Conservation (phyloP, 1,139 yeast species). For the Lodderomyces jiufengensis region DNA sequence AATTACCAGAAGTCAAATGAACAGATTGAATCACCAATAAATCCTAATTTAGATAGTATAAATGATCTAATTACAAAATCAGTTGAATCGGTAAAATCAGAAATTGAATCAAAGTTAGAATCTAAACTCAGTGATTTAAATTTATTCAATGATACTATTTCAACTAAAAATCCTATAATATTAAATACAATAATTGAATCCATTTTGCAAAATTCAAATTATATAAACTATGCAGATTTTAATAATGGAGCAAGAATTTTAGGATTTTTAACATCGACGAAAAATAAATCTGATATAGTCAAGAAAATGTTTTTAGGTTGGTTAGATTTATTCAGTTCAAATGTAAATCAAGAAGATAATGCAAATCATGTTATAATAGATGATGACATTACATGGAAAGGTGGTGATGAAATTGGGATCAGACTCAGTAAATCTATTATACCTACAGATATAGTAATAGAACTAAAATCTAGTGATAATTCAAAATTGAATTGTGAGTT, state of each 20-base stretch:
- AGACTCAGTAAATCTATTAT: conserved; percentile 32
- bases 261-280: conserved; percentile 35
- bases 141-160: conserved; percentile 7
- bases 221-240: conserved; percentile 42
- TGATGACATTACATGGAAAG: conserved; percentile 34
- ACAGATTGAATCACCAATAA: conserved; percentile 3
- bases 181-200: conserved; percentile 29
- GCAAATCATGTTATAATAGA: conserved; percentile 41
- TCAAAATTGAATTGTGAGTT: conserved; percentile 14
- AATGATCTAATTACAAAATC: conserved; percentile 6
- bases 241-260: conserved; percentile 38
- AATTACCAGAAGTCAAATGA: conserved; percentile 17
- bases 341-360: conserved; percentile 24
- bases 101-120: conserved; percentile 18
- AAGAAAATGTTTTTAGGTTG: conserved; percentile 37
- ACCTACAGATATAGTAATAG: conserved; percentile 27
- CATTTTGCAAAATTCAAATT: conserved; percentile 34
- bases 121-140: conserved; percentile 25
- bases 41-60: conserved; percentile 1
- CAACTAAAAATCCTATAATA: conserved; percentile 8
- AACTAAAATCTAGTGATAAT: too few relatives aligned
- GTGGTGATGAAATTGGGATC: conserved; percentile 36
- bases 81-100: conserved; percentile 5
- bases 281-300: conserved; percentile 17
- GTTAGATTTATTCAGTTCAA: conserved; percentile 27